Conservation (phyloP, 352 stramenopile genomes). For the Pythium dissimile region DNA sequence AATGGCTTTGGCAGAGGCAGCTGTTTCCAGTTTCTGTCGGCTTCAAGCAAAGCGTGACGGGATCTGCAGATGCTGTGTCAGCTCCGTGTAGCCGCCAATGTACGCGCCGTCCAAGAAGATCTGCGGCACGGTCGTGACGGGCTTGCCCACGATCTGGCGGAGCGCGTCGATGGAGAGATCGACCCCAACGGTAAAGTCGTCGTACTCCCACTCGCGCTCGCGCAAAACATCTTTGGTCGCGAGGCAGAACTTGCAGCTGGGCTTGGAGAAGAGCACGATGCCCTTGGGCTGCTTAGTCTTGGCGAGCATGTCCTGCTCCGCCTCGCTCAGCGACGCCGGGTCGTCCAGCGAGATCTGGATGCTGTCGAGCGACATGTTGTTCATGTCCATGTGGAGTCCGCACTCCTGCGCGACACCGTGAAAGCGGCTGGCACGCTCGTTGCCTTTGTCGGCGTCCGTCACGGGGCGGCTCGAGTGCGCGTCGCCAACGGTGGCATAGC, state of each 20-base stretch:
- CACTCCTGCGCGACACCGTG: conserved; percentile 81
- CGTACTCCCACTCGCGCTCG: conserved; percentile 51
- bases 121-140: conserved; percentile 74
- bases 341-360: conserved; percentile 39
- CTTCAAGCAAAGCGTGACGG: conserved; percentile 49
- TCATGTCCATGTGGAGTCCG: conserved; percentile 75
- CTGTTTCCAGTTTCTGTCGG: no score
- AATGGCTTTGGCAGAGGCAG: no score
- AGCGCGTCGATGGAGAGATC: conserved; percentile 56
- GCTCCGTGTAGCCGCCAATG: conserved; percentile 75
- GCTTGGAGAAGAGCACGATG: conserved; percentile 71
- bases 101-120: conserved; percentile 79
- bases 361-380: conserved; percentile 54
- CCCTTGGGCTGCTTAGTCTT: conserved; percentile 44
- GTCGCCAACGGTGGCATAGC: conserved; percentile 82
- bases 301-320: conserved; percentile 37
- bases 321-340: conserved; percentile 40
- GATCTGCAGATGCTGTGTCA: conserved; percentile 59
- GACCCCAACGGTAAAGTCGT: conserved; percentile 57
- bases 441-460: conserved; percentile 48
- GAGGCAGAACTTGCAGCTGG: conserved; percentile 73
- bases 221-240: conserved; percentile 58
- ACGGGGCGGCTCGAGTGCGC: conserved; percentile 83
- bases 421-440: conserved; percentile 78
- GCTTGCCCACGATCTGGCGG: conserved; percentile 49